These are phyloP conservation scores for Aspergillus baeticus DNA, from an alignment of 495 filamentous ascomycete genomes.

Conservation along the genomic window DNA sequence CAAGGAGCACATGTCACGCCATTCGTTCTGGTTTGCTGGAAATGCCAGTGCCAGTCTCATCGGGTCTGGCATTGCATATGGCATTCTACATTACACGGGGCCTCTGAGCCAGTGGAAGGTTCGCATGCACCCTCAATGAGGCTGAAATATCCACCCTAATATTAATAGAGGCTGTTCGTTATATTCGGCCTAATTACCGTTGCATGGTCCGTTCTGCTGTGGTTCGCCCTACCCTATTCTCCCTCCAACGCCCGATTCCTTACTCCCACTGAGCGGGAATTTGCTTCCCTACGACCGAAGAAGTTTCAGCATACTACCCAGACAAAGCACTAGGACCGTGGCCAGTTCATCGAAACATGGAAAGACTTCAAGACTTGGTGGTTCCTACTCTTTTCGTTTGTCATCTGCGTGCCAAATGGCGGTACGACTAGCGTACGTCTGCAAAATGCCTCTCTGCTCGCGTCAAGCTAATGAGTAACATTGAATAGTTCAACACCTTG, in stretches of 20 bases:
- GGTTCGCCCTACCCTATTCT: conserved; percentile 47
- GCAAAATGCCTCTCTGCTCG: background rate
- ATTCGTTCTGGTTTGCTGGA: conserved; percentile 50
- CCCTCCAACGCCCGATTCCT: conserved; percentile 43
- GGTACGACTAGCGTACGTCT: conserved; percentile 22
- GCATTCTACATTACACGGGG: background rate
- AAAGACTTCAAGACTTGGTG: conserved; percentile 37
- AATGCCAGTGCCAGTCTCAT: conserved; percentile 47
- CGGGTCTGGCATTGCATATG: conserved; percentile 37
- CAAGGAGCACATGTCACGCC: conserved; percentile 48
- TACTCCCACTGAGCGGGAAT: conserved; percentile 36
- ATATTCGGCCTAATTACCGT: conserved; percentile 37
- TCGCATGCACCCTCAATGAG: background rate
- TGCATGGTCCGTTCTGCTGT: conserved; percentile 33
- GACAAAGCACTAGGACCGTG: conserved; percentile 49
- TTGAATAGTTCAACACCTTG: conserved; percentile 25
- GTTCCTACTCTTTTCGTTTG: conserved; percentile 20
- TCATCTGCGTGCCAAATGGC: conserved; percentile 23
- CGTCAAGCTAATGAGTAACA: background rate
- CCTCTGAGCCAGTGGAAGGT: background rate
- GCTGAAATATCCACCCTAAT: background rate
- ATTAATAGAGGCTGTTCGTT: conserved; percentile 28
- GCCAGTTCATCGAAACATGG: conserved; percentile 47
- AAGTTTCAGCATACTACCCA: conserved; percentile 45
- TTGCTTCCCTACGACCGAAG: conserved; percentile 43